Base-by-base conservation (phyloP, 257 asterid species). In the Solanum commersonii region DNA sequence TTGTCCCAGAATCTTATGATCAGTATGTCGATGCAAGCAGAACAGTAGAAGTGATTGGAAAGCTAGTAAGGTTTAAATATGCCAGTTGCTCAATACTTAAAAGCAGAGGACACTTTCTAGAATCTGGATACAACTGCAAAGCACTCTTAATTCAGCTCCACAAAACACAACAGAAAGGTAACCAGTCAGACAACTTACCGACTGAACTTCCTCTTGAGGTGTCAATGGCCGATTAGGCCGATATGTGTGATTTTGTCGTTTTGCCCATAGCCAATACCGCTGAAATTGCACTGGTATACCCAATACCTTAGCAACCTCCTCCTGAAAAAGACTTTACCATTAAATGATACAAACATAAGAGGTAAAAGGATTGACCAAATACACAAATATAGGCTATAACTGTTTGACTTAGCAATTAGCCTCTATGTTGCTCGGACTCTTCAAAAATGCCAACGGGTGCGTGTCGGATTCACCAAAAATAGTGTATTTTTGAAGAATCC, bases 261-360 rank as follows among this genome's bases (percentile, higher is more conserved):
- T 96, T 56, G 98, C 98, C 98, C 98, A 96, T 77, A 93, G 90
- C 98, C 98, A 96, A 89, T 92, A 95, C 83, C 98, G 98, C 86
- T 94, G 98, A 86, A 89, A 95, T 77, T 93, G 96, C 77, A 95
- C 94, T 8, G 98, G 98, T 90, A 96, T 87, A 35, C 95, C 96
- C 78, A 95, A 93, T 88, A 94, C 98, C 91, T 93, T 95, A 25
- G 98, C 97, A 82, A 95, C 97, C 89, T 95, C 98, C 88, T 94
- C 98, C 98, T 96, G 92, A 72, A 90, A 91, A 31, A 37, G 83
- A 87, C 87, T 77, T 77, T 84, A 60, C 15, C 70, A 70, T 18
- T 34, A 89, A 15, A 70, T 25, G 76, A 88, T 46, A 20, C 23
- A 60, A 56, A 52, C 40, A 49, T 52, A 82, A 49, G 86, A 52